phyloP scores from a whole-genome alignment of 1,284 basidiomycete species.

The Exobasidium rhododendri region DNA sequence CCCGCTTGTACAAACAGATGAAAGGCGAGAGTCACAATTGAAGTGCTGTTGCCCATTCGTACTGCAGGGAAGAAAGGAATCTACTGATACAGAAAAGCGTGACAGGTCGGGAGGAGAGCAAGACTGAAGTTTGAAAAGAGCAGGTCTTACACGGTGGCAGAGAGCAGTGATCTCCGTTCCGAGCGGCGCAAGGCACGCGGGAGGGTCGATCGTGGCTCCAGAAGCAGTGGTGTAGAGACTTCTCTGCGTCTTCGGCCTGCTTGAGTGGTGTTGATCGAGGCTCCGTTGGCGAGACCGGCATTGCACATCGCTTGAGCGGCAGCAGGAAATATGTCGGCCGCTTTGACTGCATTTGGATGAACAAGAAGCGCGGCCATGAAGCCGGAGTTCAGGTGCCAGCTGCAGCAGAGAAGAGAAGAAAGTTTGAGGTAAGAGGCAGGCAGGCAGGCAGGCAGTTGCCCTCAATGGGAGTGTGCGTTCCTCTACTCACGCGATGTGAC shows the following conservation, averaged over 20 bases:
- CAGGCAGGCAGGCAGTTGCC: neutral
- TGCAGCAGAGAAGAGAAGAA: conserved; percentile 18
- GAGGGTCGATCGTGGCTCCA: no score
- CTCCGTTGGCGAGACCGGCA: neutral
- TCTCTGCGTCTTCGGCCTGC: neutral
- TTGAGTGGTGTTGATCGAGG: neutral
- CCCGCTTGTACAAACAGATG: neutral
- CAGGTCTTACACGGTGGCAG: no score
- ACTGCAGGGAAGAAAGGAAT: no score
- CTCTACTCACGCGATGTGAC: conserved; percentile 11
- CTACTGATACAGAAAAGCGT: no score
- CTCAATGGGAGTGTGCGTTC: neutral
- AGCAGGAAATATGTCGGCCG: neutral
- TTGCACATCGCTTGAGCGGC: conserved; percentile 5
- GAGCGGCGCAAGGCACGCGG: no score
- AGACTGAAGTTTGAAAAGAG: no score
- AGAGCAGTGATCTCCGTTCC: no score
- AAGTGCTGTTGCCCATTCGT: no score
- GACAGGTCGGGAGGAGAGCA: no score
- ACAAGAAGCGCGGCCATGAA: conserved; percentile 42
- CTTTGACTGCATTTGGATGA: conserved; percentile 31
- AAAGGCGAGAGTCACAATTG: no score
- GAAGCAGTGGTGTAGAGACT: no score
- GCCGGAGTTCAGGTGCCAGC: conserved; percentile 34
- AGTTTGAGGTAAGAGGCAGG: neutral